Percentiles rank a stretch among this genome's conserved stretches.
These are phyloP conservation scores for Cercospora brassicicola DNA, from an alignment of 2,329 filamentous ascomycete genomes.

Conservation along the genomic window DNA sequence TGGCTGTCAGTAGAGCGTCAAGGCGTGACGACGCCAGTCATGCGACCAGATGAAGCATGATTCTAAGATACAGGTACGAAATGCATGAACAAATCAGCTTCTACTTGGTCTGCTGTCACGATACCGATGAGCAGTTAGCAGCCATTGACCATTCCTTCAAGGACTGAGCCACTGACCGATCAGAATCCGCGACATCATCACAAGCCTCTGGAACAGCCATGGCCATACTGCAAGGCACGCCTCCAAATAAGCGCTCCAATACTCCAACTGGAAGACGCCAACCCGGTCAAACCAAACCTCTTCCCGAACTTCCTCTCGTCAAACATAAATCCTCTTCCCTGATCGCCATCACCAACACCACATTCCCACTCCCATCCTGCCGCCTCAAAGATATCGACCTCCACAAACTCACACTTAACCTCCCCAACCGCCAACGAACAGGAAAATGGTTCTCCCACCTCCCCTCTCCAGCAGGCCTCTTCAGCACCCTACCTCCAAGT, in stretches of 20 bases:
- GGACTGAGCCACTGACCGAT: background rate
- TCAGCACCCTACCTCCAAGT: background rate
- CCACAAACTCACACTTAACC: constrained; percentile 12
- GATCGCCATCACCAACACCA: background rate
- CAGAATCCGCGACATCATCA: background rate
- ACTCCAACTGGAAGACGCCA: background rate
- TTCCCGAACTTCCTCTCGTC: background rate
- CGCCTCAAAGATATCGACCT: constrained; percentile 8
- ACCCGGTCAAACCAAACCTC: background rate
- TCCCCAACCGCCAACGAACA: background rate
- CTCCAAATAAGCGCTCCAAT: background rate
- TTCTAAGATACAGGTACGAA: constrained; percentile 8
- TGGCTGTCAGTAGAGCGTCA: background rate
- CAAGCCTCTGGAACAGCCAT: background rate
- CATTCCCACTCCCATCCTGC: background rate
- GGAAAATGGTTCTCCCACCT: constrained; percentile 11
- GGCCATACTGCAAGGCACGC: background rate
- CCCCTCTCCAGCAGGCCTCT: constrained; percentile 12
- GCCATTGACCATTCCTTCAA: background rate
- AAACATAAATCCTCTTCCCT: background rate
- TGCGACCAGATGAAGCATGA: constrained; percentile 8
- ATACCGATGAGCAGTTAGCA: background rate
- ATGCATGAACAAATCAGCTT: constrained; percentile 3
- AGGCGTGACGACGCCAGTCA: background rate
- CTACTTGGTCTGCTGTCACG: background rate